Evolutionary conservation across 805 yeast species (phyloP).

Genomic region (Wickerhamomyces silvicola): DNA sequence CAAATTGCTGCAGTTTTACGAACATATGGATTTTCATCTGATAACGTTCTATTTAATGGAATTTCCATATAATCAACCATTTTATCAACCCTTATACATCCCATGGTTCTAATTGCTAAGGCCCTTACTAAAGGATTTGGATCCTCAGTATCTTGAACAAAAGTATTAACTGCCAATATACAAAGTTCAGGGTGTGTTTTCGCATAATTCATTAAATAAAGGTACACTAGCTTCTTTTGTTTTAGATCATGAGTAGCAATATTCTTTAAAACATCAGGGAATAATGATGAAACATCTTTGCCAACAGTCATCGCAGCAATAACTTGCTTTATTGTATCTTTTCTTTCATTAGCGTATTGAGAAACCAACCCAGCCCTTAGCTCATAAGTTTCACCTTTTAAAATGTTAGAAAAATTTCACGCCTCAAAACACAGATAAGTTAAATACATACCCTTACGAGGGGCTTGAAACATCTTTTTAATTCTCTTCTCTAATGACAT

Average conservation of each 20-base stretch:
- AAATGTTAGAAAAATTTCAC: constrained; percentile 6
- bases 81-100: constrained; percentile 91
- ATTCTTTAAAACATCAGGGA: constrained; percentile 94
- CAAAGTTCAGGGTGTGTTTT: constrained; percentile 93
- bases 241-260: constrained; percentile 95
- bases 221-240: constrained; percentile 91
- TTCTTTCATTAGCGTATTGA: constrained; percentile 89
- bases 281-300: constrained; percentile 88
- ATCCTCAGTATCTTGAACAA: constrained; percentile 90
- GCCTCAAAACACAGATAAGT: not conserved
- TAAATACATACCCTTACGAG: constrained; percentile 39
- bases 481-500: constrained; percentile 44
- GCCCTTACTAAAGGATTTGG: constrained; percentile 95
- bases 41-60: constrained; percentile 77
- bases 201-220: constrained; percentile 96
- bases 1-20: constrained; percentile 96
- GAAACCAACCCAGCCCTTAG: constrained; percentile 86
- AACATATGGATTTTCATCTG: constrained; percentile 94
- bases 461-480: constrained; percentile 50
- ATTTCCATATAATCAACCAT: constrained; percentile 92
- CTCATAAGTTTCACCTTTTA: constrained; percentile 78
- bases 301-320: constrained; percentile 98
- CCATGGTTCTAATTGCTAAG: constrained; percentile 97
- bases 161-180: constrained; percentile 93
- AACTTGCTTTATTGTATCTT: constrained; percentile 94